Percentiles rank a stretch among this genome's conserved stretches.
phyloP scores from a whole-genome alignment of 352 stramenopile species.

The Globisporangium solare region DNA sequence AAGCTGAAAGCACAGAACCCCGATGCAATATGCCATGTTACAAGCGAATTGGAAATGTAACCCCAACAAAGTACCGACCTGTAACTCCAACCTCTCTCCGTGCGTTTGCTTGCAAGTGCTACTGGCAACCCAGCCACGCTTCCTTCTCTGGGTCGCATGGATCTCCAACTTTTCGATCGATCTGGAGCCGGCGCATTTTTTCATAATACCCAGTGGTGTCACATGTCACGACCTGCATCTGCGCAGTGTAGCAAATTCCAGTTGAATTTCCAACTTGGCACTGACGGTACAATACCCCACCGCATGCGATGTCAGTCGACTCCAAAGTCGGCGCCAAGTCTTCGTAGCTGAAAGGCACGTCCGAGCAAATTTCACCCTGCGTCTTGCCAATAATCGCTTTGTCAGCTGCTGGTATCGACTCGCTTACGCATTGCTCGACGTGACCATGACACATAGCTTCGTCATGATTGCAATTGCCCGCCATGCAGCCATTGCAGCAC shows the following conservation, averaged over 20 bases:
- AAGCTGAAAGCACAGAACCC: too few species aligned
- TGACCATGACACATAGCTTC: conserved; percentile 3
- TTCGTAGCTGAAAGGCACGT: conserved; percentile 5
- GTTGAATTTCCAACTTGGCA: conserved; percentile 18
- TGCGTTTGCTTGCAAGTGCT: background rate
- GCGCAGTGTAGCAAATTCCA: conserved; percentile 35
- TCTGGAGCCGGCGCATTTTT: conserved; percentile 29
- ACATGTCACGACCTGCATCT: conserved; percentile 32
- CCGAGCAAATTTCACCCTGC: conserved; percentile 5
- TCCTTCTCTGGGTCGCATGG: conserved; percentile 11
- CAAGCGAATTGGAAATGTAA: background rate
- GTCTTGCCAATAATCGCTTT: conserved; percentile 4
- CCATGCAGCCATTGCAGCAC: conserved; percentile 19
- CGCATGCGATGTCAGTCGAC: conserved; percentile 27
- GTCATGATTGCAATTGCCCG: conserved; percentile 6
- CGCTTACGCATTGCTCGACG: conserved; percentile 4
- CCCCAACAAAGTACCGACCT: background rate
- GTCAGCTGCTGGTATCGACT: conserved; percentile 6
- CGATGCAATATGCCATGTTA: too few species aligned
- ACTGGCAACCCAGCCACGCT: conserved; percentile 10
- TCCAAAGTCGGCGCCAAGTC: conserved; percentile 15
- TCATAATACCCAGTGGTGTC: conserved; percentile 15
- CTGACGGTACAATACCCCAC: conserved; percentile 24
- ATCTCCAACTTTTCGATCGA: conserved; percentile 5
- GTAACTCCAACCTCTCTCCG: background rate